Conservation (phyloP, 768 basidiomycete genomes). For the button mushroom (Agaricus bisporus) region DNA sequence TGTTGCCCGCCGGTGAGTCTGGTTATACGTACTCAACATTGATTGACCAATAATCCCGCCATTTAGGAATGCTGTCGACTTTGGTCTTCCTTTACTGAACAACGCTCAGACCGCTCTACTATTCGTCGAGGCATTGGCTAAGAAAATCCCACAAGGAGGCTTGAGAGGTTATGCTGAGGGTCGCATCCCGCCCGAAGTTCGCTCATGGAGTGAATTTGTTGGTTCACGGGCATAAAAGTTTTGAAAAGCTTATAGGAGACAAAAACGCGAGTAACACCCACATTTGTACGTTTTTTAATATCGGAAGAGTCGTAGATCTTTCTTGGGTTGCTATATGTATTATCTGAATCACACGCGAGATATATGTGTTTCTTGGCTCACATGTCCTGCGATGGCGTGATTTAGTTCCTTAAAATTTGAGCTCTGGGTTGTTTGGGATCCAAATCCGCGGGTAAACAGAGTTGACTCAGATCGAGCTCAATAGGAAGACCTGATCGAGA, state of each 20-base stretch:
- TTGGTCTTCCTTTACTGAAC: conserved; percentile 88
- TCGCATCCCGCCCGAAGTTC: conserved; percentile 84
- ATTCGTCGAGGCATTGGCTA: conserved; percentile 83
- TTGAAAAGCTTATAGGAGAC: neutral
- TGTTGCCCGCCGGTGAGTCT: conserved; percentile 77
- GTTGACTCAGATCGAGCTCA: conserved; percentile 39
- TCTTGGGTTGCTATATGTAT: neutral
- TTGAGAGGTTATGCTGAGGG: conserved; percentile 80
- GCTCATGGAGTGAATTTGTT: conserved; percentile 88
- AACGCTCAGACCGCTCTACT: conserved; percentile 84
- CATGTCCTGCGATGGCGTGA: too few relatives aligned
- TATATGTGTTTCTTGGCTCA: neutral
- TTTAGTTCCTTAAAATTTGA: too few relatives aligned
- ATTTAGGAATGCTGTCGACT: conserved; percentile 87
- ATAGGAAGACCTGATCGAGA: conserved; percentile 25
- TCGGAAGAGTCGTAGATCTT: neutral
- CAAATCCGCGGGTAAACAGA: conserved; percentile 47
- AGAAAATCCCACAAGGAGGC: conserved; percentile 78
- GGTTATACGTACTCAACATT: neutral
- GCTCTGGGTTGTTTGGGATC: neutral
- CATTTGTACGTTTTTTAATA: neutral
- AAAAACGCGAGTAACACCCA: neutral
- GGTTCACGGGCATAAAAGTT: conserved; percentile 52
- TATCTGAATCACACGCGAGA: neutral
- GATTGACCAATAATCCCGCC: conserved; percentile 5